Evolutionary conservation across 2,329 filamentous ascomycete genomes (phyloP).

Genomic region (Bipolaris bicolor): DNA sequence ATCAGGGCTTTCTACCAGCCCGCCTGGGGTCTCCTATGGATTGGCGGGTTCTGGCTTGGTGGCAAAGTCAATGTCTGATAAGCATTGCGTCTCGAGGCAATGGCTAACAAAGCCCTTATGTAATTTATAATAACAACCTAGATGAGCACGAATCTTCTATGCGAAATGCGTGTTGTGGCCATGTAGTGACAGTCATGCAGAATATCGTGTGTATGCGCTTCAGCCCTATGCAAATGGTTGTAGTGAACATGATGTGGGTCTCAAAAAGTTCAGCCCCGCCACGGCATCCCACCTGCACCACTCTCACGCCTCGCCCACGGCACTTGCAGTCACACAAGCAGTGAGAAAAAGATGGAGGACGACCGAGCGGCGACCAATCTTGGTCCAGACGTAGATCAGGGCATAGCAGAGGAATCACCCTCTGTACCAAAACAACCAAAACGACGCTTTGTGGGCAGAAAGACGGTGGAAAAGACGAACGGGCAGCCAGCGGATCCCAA

Average conservation of each 20-base stretch:
- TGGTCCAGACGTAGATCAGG: conserved; percentile 71
- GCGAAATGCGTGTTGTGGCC: not conserved
- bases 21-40: conserved; percentile 55
- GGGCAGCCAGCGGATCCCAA: conserved; percentile 51
- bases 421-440: conserved; percentile 73
- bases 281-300: conserved; percentile 22
- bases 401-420: conserved; percentile 60
- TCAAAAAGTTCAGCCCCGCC: conserved; percentile 13
- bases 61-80: conserved; percentile 14
- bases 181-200: not conserved
- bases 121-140: not conserved
- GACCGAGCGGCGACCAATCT: conserved; percentile 74
- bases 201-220: not conserved
- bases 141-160: not conserved
- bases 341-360: conserved; percentile 68
- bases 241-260: not conserved
- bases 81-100: not conserved
- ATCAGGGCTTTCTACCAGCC: conserved; percentile 56
- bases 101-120: not conserved
- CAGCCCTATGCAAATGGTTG: conserved; percentile 15
- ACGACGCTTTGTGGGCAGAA: conserved; percentile 88
- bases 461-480: conserved; percentile 67
- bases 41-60: conserved; percentile 56
- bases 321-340: conserved; percentile 11
- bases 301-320: conserved; percentile 17